phyloP scores from a whole-genome alignment of 805 yeast species.

The Myxozyma geophila region DNA sequence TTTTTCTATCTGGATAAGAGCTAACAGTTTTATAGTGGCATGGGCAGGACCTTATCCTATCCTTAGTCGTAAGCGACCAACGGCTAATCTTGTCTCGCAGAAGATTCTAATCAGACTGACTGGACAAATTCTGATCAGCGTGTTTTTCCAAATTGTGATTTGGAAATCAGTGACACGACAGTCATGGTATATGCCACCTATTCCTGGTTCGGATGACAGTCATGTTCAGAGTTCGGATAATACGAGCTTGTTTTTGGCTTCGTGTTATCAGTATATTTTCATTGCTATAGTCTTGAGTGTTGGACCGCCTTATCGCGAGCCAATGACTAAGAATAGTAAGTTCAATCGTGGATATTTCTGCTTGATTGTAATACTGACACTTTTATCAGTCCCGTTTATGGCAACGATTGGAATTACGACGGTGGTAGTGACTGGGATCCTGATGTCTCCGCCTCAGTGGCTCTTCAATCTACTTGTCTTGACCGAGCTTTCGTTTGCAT shows the following conservation, averaged over 20 bases:
- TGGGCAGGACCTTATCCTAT: constrained; percentile 82
- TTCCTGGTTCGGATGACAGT: constrained; percentile 71
- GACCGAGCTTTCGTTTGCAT: constrained; percentile 58
- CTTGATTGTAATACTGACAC: constrained; percentile 39
- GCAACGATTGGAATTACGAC: constrained; percentile 59
- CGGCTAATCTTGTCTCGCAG: constrained; percentile 89
- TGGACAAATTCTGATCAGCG: constrained; percentile 70
- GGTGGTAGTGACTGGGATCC: constrained; percentile 56
- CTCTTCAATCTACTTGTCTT: constrained; percentile 77
- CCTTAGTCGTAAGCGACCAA: constrained; percentile 77
- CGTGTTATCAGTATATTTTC: constrained; percentile 88
- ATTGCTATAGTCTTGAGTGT: constrained; percentile 82
- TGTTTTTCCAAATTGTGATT: constrained; percentile 66
- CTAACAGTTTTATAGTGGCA: constrained; percentile 60
- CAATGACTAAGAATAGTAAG: constrained; percentile 57
- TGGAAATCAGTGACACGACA: constrained; percentile 65
- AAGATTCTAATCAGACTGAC: constrained; percentile 82
- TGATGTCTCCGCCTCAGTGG: constrained; percentile 57
- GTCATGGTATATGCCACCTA: constrained; percentile 65
- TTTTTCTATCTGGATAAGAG: background rate
- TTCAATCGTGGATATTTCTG: background rate
- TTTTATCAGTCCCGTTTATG: constrained; percentile 61
- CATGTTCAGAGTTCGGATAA: constrained; percentile 87
- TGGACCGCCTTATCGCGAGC: constrained; percentile 92
- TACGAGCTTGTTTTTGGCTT: constrained; percentile 76